These are phyloP conservation scores for Phytophthora citrophthora DNA, from an alignment of 352 stramenopile genomes.

Conservation along the genomic window DNA sequence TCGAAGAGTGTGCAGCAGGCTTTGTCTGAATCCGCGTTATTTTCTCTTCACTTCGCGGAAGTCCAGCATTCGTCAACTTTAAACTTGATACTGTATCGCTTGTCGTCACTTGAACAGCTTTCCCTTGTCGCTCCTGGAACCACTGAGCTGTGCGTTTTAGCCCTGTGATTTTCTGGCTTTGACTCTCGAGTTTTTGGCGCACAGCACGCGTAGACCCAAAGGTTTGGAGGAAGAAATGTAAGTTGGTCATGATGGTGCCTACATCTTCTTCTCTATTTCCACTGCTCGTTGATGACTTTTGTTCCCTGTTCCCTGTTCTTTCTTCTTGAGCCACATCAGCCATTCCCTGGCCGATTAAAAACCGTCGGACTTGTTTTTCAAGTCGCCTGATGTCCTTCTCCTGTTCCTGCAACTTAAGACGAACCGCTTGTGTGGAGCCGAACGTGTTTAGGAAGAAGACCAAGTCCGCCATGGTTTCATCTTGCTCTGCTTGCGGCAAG, in stretches of 20 bases:
- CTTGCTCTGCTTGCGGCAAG: conserved; percentile 6
- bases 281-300: not conserved
- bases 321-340: not conserved
- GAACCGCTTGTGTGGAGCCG: conserved; percentile 12
- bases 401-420: conserved; percentile 17
- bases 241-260: not conserved
- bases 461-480: conserved; percentile 6
- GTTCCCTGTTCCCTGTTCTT: too few species aligned
- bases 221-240: not conserved
- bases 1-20: too few species aligned
- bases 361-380: not conserved
- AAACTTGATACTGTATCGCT: not conserved
- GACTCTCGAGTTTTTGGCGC: not conserved
- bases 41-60: not conserved
- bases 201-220: not conserved
- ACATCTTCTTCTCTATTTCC: not conserved
- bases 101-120: not conserved
- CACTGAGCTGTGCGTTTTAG: not conserved
- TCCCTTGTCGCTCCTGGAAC: not conserved
- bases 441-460: conserved; percentile 22
- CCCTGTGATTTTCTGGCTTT: not conserved
- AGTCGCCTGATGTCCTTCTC: conserved; percentile 10
- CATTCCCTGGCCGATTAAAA: not conserved
- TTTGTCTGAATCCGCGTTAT: too few species aligned
- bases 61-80: not conserved